Evolutionary conservation across 1,284 basidiomycete genomes (phyloP).

Genomic region (Trametes pubescens): DNA sequence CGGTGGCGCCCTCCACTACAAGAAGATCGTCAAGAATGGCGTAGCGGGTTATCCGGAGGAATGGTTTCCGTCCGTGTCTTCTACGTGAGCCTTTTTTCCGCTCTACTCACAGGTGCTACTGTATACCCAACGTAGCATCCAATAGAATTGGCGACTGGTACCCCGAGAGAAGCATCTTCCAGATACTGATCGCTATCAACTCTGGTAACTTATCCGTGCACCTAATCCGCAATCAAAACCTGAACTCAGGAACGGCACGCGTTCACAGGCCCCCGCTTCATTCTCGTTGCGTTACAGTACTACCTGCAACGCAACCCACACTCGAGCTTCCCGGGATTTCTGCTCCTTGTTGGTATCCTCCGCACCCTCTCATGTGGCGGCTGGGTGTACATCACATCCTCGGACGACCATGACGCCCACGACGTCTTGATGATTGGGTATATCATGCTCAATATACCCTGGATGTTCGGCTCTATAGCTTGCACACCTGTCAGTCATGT

Average conservation of each 20-base stretch:
- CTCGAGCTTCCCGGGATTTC: conserved; percentile 59
- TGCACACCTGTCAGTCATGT: conserved; percentile 57
- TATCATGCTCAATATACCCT: conserved; percentile 83
- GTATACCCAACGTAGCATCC: background rate
- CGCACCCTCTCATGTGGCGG: conserved; percentile 89
- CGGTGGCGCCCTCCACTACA: conserved; percentile 80
- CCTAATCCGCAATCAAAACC: conserved; percentile 20
- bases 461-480: conserved; percentile 82
- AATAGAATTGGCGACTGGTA: conserved; percentile 91
- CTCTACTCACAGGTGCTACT: background rate
- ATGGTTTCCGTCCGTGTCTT: conserved; percentile 94
- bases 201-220: conserved; percentile 59
- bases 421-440: conserved; percentile 92
- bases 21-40: conserved; percentile 89
- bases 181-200: conserved; percentile 89
- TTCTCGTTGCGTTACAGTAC: conserved; percentile 79
- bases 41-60: conserved; percentile 89
- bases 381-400: conserved; percentile 93
- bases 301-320: conserved; percentile 57
- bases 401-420: conserved; percentile 83
- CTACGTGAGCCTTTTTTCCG: conserved; percentile 83
- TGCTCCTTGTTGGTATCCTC: conserved; percentile 73
- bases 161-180: conserved; percentile 89
- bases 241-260: background rate
- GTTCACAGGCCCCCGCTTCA: conserved; percentile 77